A percentile compares a stretch with the other conserved stretches of the same genome.
These are phyloP conservation scores for Torulaspora quercuum DNA, from an alignment of 805 yeast genomes.

Conservation along the genomic window DNA sequence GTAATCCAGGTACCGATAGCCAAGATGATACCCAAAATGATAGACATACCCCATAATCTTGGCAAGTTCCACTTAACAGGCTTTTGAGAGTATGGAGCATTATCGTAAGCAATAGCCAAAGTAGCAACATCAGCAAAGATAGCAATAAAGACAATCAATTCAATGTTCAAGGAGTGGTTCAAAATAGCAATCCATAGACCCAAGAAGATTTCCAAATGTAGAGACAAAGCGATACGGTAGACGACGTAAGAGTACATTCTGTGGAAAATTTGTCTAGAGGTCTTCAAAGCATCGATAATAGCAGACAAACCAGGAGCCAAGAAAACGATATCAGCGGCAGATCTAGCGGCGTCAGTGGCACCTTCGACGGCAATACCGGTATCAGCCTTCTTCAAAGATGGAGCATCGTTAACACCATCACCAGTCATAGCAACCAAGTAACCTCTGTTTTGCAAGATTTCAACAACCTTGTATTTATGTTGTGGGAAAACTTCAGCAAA, in stretches of 20 bases:
- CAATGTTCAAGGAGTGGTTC: constrained; percentile 80
- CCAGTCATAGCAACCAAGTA: constrained; percentile 99
- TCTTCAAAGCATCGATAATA: constrained; percentile 89
- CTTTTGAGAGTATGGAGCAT: constrained; percentile 88
- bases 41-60: constrained; percentile 96
- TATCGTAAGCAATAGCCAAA: constrained; percentile 94
- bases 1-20: constrained; percentile 95
- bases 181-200: constrained; percentile 96
- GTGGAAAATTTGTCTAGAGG: constrained; percentile 97
- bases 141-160: constrained; percentile 93
- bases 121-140: constrained; percentile 97
- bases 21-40: constrained; percentile 76
- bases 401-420: constrained; percentile 99
- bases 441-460: constrained; percentile 92
- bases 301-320: constrained; percentile 94
- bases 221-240: constrained; percentile 94
- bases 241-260: constrained; percentile 98
- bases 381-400: constrained; percentile 93
- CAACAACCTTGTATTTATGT: constrained; percentile 94
- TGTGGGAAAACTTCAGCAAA: constrained; percentile 98
- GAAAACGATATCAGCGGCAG: constrained; percentile 96
- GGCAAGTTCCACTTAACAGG: constrained; percentile 98
- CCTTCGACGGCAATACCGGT: constrained; percentile 98
- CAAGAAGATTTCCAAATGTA: constrained; percentile 90
- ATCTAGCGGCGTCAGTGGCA: constrained; percentile 95